Percentiles rank a stretch among this genome's conserved stretches.
phyloP scores from a whole-genome alignment of 1,284 basidiomycete genomes.

The Ganoderma meredithae region DNA sequence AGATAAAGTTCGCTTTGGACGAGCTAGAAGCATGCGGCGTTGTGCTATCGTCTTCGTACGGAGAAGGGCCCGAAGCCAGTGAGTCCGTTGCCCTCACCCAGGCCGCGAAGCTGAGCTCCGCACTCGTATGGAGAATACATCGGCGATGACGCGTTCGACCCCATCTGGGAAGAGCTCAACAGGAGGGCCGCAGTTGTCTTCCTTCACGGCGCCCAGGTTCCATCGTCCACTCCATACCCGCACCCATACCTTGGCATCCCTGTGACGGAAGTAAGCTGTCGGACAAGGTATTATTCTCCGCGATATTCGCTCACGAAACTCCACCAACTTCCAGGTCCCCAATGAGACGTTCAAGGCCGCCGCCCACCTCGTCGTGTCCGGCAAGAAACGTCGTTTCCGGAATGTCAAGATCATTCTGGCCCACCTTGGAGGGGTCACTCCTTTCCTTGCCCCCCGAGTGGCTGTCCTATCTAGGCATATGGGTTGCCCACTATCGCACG shows the following conservation, averaged over 20 bases:
- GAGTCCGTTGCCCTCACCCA: slow-evolving; percentile 17
- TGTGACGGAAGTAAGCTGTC: slow-evolving; percentile 57
- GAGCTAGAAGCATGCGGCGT: slow-evolving; percentile 66
- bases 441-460: slow-evolving; percentile 68
- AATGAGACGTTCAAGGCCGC: slow-evolving; percentile 83
- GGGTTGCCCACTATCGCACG: slow-evolving; percentile 64
- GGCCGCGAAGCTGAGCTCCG: neutral
- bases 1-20: slow-evolving; percentile 67
- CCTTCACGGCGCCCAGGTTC: slow-evolving; percentile 71
- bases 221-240: slow-evolving; percentile 68
- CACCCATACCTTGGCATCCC: slow-evolving; percentile 69
- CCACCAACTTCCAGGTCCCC: slow-evolving; percentile 57
- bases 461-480: slow-evolving; percentile 70
- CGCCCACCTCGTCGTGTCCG: slow-evolving; percentile 73
- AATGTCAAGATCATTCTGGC: slow-evolving; percentile 70
- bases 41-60: slow-evolving; percentile 69
- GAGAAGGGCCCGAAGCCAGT: slow-evolving; percentile 45
- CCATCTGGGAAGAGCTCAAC: slow-evolving; percentile 72
- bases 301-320: neutral
- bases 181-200: slow-evolving; percentile 65
- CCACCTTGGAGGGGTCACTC: slow-evolving; percentile 70
- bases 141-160: slow-evolving; percentile 66
- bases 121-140: slow-evolving; percentile 59
- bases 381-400: slow-evolving; percentile 66
- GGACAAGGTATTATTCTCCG: neutral